Base-by-base conservation (phyloP, 352 stramenopile genomes). In the Elongisporangium undulatum region DNA sequence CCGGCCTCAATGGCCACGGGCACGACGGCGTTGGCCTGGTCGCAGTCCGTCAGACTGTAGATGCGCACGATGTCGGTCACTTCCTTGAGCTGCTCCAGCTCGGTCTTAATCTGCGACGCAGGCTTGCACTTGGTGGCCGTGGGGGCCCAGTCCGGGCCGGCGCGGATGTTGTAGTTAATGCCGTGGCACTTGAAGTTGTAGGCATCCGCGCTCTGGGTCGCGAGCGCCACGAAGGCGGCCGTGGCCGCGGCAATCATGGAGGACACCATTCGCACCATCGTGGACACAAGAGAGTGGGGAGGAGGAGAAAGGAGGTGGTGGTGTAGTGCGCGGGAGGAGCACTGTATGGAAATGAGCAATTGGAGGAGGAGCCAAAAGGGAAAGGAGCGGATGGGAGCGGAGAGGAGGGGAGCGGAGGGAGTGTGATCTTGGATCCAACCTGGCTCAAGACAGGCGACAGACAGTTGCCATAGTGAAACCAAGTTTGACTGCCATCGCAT, bases 121-220 rank as follows among this genome's bases (percentile, higher is more conserved):
- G 60, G 67, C 62, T 89, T 90, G 68, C 79, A 92, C 59, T 67
- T 73, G 23, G 82, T 57, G 2, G 61, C 55, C 0, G 50, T 53
- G 13, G 67, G 55, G 19, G 66, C 72, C 75, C 79, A 89, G 66
- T 89, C 76, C 4, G 77, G 64, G 1, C 74, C 76, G 2, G 69
- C 58, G 21, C 79, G 79, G 53, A 71, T 71, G 65, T 86, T 86
- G 67, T 91, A 91, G 68, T 91, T 91, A 65, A 91, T 72, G 20
- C 82, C 82, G 49, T 77, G 72, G 49, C 84, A 64, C 39, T 71
- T 69, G 52, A 82, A 74, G 58, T 52, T 67, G 34, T 66, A 58
- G 45, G 57, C 53, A 19, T 62, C 55, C 15, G 54, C 56, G 17
- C 49, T 53, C 29, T 62, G 63, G 19, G 53, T 60, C 17, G 51